phyloP scores from a whole-genome alignment of 495 filamentous ascomycete species.

The Clavariopsis aquatica region DNA sequence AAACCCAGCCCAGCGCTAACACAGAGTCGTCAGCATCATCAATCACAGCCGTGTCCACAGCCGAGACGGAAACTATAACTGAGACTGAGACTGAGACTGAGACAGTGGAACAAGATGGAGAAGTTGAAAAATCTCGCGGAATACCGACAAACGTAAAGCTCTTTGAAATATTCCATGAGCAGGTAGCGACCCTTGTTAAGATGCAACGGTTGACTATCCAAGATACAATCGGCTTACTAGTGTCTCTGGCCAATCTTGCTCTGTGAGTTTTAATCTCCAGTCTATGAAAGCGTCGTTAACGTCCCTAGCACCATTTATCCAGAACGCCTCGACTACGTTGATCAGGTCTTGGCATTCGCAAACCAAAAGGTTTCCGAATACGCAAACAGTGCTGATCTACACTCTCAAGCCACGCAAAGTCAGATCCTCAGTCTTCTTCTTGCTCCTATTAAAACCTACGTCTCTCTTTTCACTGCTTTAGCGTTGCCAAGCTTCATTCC shows the following conservation, averaged over 20 bases:
- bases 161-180: slow-evolving; percentile 97
- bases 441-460: slow-evolving; percentile 83
- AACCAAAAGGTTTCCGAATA: slow-evolving; percentile 84
- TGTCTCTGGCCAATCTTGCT: slow-evolving; percentile 88
- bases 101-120: slow-evolving; percentile 43
- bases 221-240: slow-evolving; percentile 88
- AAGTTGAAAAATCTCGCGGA: slow-evolving; percentile 60
- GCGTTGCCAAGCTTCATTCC: slow-evolving; percentile 88
- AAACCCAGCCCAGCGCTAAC: slow-evolving; percentile 38
- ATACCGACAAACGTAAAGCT: slow-evolving; percentile 84
- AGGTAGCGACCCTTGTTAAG: slow-evolving; percentile 89
- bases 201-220: slow-evolving; percentile 88
- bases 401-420: slow-evolving; percentile 81
- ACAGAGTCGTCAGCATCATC: slow-evolving; percentile 25
- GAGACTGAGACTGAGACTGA: slow-evolving; percentile 41
- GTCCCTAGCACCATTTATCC: slow-evolving; percentile 78
- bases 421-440: slow-evolving; percentile 85
- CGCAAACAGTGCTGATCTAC: slow-evolving; percentile 89
- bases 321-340: slow-evolving; percentile 87
- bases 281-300: slow-evolving; percentile 20
- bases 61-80: slow-evolving; percentile 35
- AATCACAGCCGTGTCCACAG: slow-evolving; percentile 28
- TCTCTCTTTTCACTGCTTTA: slow-evolving; percentile 89
- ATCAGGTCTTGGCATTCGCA: slow-evolving; percentile 89
- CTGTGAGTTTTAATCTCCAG: slow-evolving; percentile 50